Percentiles rank a stretch among this genome's conserved stretches.
These are phyloP conservation scores for Leptomonas seymouri DNA, from an alignment of 208 protist genomes.

Conservation along the genomic window DNA sequence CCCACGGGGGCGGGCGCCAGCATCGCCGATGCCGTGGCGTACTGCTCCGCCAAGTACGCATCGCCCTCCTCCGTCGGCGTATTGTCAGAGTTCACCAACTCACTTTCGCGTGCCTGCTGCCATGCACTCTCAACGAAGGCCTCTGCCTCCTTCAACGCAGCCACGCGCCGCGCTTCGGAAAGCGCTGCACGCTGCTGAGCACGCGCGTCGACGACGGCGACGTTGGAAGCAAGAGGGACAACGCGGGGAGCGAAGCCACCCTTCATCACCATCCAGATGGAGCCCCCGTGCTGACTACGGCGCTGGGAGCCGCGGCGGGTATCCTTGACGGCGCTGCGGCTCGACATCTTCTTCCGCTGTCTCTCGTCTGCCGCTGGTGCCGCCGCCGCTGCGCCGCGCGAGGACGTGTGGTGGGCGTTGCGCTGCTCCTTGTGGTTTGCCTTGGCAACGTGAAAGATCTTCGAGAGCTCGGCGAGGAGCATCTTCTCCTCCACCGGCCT, in stretches of 20 bases:
- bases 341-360: constrained; percentile 16
- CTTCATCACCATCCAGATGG: constrained; percentile 84
- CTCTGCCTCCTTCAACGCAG: constrained; percentile 58
- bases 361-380: neutral
- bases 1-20: constrained; percentile 26
- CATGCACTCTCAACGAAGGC: constrained; percentile 75
- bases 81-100: constrained; percentile 33
- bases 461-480: constrained; percentile 59
- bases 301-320: constrained; percentile 31
- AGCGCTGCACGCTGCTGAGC: constrained; percentile 35
- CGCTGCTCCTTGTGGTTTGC: constrained; percentile 55
- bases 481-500: constrained; percentile 51
- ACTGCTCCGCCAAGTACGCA: constrained; percentile 80
- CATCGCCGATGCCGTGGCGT: constrained; percentile 57
- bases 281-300: constrained; percentile 45
- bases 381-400: too few relatives aligned
- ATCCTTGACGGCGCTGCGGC: constrained; percentile 1
- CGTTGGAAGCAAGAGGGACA: constrained; percentile 35
- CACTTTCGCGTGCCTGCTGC: constrained; percentile 58
- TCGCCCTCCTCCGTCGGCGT: constrained; percentile 54
- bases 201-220: neutral
- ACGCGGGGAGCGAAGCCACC: constrained; percentile 51
- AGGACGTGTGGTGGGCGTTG: constrained; percentile 14
- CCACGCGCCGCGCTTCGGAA: constrained; percentile 47
- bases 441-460: constrained; percentile 71